Evolutionary conservation across 495 filamentous ascomycete genomes (phyloP).

Genomic region (Acidomyces sp.): DNA sequence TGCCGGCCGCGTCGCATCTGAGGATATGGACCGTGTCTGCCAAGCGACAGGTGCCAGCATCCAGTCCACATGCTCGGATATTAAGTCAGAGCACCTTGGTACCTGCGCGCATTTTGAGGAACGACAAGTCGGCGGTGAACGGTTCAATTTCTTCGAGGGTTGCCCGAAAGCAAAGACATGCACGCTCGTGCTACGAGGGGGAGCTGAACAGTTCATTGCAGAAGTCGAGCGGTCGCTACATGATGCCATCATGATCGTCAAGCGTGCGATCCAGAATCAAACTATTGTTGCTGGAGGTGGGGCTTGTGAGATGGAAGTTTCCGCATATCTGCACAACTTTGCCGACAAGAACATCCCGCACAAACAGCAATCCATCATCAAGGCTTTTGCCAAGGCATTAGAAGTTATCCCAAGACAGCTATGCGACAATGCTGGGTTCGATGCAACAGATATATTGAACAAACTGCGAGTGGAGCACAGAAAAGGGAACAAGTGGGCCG

Average conservation of each 20-base stretch:
- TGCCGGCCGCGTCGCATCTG: constrained; percentile 80
- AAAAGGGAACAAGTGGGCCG: constrained; percentile 82
- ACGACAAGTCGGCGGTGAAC: constrained; percentile 90
- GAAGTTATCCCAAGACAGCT: constrained; percentile 94
- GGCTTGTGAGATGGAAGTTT: constrained; percentile 93
- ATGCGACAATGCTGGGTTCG: constrained; percentile 96
- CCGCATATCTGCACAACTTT: constrained; percentile 76
- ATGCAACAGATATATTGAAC: constrained; percentile 95
- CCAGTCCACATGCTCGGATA: constrained; percentile 95
- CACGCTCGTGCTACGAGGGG: constrained; percentile 86
- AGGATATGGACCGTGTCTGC: constrained; percentile 91
- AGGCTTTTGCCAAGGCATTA: constrained; percentile 91
- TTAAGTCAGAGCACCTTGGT: constrained; percentile 75
- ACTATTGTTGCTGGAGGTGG: constrained; percentile 92
- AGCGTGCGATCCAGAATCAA: constrained; percentile 85
- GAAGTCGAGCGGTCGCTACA: constrained; percentile 95
- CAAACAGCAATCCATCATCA: constrained; percentile 96
- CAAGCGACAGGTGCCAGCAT: constrained; percentile 85
- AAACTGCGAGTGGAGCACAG: constrained; percentile 86
- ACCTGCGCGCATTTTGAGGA: constrained; percentile 87
- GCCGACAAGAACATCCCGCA: constrained; percentile 83
- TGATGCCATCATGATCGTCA: constrained; percentile 99
- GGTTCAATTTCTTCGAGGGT: constrained; percentile 95
- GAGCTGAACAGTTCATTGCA: constrained; percentile 97
- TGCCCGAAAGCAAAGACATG: constrained; percentile 93